Conservation (phyloP, 805 yeast species). For the Myxozyma neglecta region DNA sequence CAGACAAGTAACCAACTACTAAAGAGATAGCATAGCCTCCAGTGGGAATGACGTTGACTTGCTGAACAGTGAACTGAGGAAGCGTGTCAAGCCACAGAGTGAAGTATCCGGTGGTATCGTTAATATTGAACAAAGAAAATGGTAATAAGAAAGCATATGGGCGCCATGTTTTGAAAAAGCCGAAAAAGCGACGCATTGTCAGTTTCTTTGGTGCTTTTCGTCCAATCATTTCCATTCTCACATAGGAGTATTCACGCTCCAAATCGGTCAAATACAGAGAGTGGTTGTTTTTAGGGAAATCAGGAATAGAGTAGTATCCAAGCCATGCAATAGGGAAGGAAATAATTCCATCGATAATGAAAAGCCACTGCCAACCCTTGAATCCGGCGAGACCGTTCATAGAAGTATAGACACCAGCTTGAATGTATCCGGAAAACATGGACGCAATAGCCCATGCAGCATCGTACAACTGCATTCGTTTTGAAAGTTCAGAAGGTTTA, state of each 20-base stretch:
- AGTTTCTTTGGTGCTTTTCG: conserved; percentile 20
- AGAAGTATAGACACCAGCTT: conserved; percentile 52
- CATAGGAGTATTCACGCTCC: conserved; percentile 17
- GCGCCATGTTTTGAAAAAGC: conserved; percentile 15
- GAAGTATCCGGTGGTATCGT: conserved; percentile 33
- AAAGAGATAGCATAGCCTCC: conserved; percentile 41
- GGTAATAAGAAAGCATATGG: conserved; percentile 19
- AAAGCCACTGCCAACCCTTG: conserved; percentile 56
- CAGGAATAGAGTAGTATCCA: conserved; percentile 52
- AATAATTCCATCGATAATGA: conserved; percentile 3
- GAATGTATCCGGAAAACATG: conserved; percentile 62
- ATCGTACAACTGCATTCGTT: conserved; percentile 61
- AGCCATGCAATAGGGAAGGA: conserved; percentile 22
- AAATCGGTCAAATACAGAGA: conserved; percentile 48
- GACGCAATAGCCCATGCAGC: conserved; percentile 63
- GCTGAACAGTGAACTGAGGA: conserved; percentile 35
- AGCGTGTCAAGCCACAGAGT: conserved; percentile 39
- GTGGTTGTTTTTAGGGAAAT: conserved; percentile 56
- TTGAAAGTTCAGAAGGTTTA: conserved; percentile 54
- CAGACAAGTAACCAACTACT: conserved; percentile 34
- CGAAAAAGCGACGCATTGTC: conserved; percentile 1
- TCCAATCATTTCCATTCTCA: conserved; percentile 18
- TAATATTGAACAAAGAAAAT: conserved; percentile 8
- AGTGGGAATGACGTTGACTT: conserved; percentile 41
- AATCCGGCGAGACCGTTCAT: conserved; percentile 55